These are phyloP conservation scores for Mariannaea sp. DNA, from an alignment of 2,329 filamentous ascomycete genomes.

Conservation along the genomic window DNA sequence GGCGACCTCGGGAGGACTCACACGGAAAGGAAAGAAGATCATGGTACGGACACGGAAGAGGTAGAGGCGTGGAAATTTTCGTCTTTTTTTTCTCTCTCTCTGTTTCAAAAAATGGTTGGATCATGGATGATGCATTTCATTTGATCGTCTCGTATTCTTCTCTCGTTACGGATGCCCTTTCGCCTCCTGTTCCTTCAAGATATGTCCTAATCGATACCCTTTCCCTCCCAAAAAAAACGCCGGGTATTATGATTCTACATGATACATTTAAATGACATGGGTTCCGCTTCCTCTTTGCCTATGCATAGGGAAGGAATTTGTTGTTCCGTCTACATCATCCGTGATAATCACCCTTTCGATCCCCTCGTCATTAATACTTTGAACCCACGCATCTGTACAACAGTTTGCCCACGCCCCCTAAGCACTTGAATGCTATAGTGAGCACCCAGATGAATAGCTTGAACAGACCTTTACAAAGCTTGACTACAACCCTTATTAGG, in stretches of 20 bases:
- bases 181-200: conserved; percentile 21
- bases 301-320: conserved; percentile 5
- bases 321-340: conserved; percentile 13
- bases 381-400: conserved; percentile 57
- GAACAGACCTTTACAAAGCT: conserved; percentile 57
- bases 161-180: conserved; percentile 20
- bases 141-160: conserved; percentile 28
- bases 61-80: conserved; percentile 41
- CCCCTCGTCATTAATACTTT: conserved; percentile 42
- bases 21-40: conserved; percentile 64
- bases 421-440: conserved; percentile 59
- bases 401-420: conserved; percentile 55
- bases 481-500: conserved; percentile 53
- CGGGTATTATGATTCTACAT: conserved; percentile 36
- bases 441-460: conserved; percentile 64
- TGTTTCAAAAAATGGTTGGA: conserved; percentile 20
- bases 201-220: conserved; percentile 35
- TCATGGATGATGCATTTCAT: conserved; percentile 18
- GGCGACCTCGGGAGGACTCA: conserved; percentile 62
- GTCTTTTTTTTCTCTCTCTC: no score
- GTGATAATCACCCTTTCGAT: neutral
- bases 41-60: conserved; percentile 67
- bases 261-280: conserved; percentile 29
- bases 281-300: conserved; percentile 5
- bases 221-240: conserved; percentile 23